These are phyloP conservation scores for Jacaranda copaia DNA, from an alignment of 257 asterid genomes.

Conservation along the genomic window DNA sequence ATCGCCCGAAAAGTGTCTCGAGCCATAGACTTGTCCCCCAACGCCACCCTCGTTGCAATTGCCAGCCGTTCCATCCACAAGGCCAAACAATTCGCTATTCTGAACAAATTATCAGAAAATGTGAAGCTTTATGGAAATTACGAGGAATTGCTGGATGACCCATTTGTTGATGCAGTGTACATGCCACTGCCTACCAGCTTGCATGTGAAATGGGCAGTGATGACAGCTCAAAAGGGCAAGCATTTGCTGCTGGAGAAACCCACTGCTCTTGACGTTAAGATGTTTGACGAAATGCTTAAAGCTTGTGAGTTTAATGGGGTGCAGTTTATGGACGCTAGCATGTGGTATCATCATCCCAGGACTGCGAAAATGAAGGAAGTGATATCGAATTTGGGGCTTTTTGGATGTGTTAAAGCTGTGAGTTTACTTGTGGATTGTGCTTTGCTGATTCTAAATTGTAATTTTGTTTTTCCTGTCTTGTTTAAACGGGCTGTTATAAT, in stretches of 20 bases:
- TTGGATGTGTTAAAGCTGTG: conserved; percentile 69
- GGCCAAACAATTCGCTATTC: conserved; percentile 60
- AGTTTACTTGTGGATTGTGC: conserved; percentile 28
- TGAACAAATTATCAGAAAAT: conserved; percentile 49
- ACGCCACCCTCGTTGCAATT: conserved; percentile 62
- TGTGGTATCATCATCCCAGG: conserved; percentile 96
- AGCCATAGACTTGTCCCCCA: conserved; percentile 65
- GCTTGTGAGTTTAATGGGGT: conserved; percentile 64
- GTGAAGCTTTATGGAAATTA: conserved; percentile 70
- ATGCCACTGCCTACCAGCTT: conserved; percentile 83
- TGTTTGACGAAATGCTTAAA: conserved; percentile 60
- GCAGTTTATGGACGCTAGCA: conserved; percentile 90
- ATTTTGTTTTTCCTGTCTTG: background rate
- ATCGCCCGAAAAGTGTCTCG: conserved; percentile 77
- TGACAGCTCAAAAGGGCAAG: conserved; percentile 71
- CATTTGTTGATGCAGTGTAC: conserved; percentile 74
- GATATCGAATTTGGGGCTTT: conserved; percentile 47
- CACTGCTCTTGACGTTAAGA: conserved; percentile 62
- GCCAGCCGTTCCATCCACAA: conserved; percentile 76
- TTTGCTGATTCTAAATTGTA: background rate
- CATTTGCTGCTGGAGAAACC: conserved; percentile 86
- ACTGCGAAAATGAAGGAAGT: conserved; percentile 68
- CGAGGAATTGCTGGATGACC: conserved; percentile 68
- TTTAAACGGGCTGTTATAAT: background rate
- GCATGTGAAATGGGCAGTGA: conserved; percentile 74